Conservation (phyloP, 148 eudicot genomes). For the Silene latifolia region DNA sequence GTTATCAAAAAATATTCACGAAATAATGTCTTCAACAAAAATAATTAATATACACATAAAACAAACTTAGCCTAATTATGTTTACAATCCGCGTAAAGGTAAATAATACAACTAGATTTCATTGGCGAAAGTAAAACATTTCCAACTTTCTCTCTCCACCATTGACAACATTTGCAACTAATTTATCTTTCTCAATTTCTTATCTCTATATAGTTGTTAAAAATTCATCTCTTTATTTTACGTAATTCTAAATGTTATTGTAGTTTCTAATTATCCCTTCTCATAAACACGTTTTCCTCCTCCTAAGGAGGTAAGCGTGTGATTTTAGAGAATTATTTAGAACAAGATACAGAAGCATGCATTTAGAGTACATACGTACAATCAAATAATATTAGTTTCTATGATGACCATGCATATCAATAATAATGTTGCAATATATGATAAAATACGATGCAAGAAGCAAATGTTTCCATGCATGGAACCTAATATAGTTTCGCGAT, state of each 20-base stretch:
- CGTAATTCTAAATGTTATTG: background rate
- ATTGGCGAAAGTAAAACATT: too few relatives aligned
- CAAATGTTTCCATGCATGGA: background rate
- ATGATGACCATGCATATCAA: background rate
- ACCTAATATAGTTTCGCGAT: background rate
- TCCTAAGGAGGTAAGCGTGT: constrained; percentile 15
- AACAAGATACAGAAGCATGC: background rate
- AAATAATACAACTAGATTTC: too few relatives aligned
- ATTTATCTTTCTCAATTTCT: too few relatives aligned
- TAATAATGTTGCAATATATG: background rate
- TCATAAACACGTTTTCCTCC: constrained; percentile 17
- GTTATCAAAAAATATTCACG: too few relatives aligned
- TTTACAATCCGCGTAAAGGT: too few relatives aligned
- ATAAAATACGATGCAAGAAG: background rate
- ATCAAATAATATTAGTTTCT: too few relatives aligned
- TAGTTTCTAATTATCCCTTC: background rate
- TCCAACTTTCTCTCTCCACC: background rate
- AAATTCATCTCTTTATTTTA: background rate
- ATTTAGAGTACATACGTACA: background rate
- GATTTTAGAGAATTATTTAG: constrained; percentile 1
- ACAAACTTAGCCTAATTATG: too few relatives aligned
- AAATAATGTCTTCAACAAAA: too few relatives aligned
- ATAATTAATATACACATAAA: too few relatives aligned
- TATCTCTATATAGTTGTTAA: background rate
- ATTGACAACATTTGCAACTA: background rate